Percentiles rank a stretch among this genome's conserved stretches.
phyloP scores from a whole-genome alignment of 2,329 filamentous ascomycete genomes.

The Diaporthe australafricana region DNA sequence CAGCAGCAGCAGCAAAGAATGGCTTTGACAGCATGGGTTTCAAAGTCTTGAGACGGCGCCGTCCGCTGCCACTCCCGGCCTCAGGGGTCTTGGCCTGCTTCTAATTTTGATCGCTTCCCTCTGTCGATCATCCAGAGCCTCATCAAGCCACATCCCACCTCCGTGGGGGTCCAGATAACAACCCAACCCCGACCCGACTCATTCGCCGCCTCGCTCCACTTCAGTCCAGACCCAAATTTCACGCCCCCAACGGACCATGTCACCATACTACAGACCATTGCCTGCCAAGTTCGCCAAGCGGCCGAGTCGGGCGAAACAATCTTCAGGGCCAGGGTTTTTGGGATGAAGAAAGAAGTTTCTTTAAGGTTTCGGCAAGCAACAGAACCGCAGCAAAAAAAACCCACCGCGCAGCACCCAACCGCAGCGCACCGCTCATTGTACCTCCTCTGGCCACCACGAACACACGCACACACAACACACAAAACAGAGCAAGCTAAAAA shows the following conservation, averaged over 20 bases:
- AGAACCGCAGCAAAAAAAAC: slow-evolving; percentile 1
- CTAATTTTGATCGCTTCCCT: slow-evolving; percentile 25
- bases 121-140: slow-evolving; percentile 27
- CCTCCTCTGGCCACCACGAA: not conserved
- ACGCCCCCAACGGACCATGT: not conserved
- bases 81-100: slow-evolving; percentile 23
- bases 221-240: slow-evolving; percentile 5
- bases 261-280: too few relatives aligned
- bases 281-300: slow-evolving; percentile 23
- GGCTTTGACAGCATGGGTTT: slow-evolving; percentile 20
- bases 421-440: not conserved
- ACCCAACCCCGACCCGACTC: not conserved
- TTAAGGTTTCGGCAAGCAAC: slow-evolving; percentile 26
- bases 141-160: slow-evolving; percentile 27
- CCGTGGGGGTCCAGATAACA: slow-evolving; percentile 24
- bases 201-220: not conserved
- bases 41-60: slow-evolving; percentile 18
- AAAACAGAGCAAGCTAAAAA: slow-evolving; percentile 1
- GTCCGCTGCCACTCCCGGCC: slow-evolving; percentile 17
- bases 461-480: too few relatives aligned
- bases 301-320: slow-evolving; percentile 28
- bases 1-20: not conserved
- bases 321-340: slow-evolving; percentile 16
- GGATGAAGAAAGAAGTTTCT: slow-evolving; percentile 17
- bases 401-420: not conserved